Evolutionary conservation across 2,329 filamentous ascomycete genomes (phyloP).

Genomic region (Penicillium sp.): DNA sequence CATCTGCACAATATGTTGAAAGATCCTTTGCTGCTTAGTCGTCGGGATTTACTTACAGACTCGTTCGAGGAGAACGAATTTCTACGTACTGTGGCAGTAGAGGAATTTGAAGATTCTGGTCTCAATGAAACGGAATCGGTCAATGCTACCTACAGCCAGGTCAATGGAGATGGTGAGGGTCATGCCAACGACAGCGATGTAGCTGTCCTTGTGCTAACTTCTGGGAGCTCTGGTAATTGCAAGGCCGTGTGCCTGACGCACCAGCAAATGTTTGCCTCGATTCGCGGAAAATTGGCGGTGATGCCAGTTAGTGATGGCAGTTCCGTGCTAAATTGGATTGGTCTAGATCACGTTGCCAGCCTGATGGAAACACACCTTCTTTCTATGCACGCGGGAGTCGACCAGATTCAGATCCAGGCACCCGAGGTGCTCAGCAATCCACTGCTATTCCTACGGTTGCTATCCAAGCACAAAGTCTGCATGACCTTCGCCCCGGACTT

Average conservation of each 20-base stretch:
- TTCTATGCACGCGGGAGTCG: not conserved
- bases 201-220: constrained; percentile 57
- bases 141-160: not conserved
- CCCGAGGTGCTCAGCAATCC: constrained; percentile 38
- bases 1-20: constrained; percentile 27
- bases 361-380: constrained; percentile 43
- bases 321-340: constrained; percentile 43
- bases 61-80: not conserved
- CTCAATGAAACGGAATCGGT: not conserved
- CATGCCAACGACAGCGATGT: constrained; percentile 18
- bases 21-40: constrained; percentile 12
- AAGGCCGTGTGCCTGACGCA: constrained; percentile 56
- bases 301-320: not conserved
- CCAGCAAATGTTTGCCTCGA: constrained; percentile 1
- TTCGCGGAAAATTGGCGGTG: constrained; percentile 1
- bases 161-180: too few species aligned
- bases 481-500: constrained; percentile 36
- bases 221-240: constrained; percentile 55
- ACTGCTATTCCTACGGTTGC: constrained; percentile 44
- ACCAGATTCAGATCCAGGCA: constrained; percentile 27
- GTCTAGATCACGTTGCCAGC: constrained; percentile 44
- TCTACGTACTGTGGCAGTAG: not conserved
- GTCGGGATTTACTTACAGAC: not conserved
- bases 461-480: constrained; percentile 41
- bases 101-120: not conserved